Evolutionary conservation across 2,329 filamentous ascomycete species (phyloP).

Genomic region (Fusarium sp.): DNA sequence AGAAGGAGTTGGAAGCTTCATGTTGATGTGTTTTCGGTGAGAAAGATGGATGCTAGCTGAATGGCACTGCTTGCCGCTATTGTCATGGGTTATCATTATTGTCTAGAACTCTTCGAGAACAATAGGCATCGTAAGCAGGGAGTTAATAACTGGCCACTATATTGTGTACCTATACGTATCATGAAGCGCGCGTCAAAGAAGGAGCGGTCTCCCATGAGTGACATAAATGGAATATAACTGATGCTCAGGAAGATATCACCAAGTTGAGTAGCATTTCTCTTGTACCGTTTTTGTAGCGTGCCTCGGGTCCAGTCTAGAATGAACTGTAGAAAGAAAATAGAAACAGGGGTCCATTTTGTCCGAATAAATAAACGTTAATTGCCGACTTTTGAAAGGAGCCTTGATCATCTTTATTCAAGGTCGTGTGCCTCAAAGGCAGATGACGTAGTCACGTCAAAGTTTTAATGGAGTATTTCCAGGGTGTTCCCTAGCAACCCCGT

Average conservation of each 20-base stretch:
- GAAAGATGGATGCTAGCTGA: not conserved
- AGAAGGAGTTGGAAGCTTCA: constrained; percentile 13
- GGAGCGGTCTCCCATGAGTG: not conserved
- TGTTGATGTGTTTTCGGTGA: not conserved
- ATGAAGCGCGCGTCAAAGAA: not conserved
- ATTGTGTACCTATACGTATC: not conserved
- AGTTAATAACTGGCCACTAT: not conserved
- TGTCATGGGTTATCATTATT: not conserved
- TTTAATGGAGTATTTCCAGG: constrained; percentile 27
- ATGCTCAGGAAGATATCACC: constrained; percentile 34
- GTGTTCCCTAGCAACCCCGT: constrained; percentile 15
- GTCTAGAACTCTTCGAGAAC: not conserved
- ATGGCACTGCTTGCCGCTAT: not conserved
- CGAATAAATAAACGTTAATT: not conserved
- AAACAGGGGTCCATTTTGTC: not conserved
- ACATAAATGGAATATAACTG: constrained; percentile 17
- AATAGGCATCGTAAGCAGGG: not conserved
- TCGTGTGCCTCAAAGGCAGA: not conserved
- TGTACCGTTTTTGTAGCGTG: not conserved
- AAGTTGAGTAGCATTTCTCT: not conserved
- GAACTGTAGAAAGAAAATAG: not conserved
- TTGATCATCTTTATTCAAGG: not conserved
- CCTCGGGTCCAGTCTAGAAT: not conserved
- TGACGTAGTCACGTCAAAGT: constrained; percentile 35
- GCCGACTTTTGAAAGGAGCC: not conserved